Base-by-base conservation (phyloP, 2,329 filamentous ascomycete genomes). In the Aspergillus caelatus region DNA sequence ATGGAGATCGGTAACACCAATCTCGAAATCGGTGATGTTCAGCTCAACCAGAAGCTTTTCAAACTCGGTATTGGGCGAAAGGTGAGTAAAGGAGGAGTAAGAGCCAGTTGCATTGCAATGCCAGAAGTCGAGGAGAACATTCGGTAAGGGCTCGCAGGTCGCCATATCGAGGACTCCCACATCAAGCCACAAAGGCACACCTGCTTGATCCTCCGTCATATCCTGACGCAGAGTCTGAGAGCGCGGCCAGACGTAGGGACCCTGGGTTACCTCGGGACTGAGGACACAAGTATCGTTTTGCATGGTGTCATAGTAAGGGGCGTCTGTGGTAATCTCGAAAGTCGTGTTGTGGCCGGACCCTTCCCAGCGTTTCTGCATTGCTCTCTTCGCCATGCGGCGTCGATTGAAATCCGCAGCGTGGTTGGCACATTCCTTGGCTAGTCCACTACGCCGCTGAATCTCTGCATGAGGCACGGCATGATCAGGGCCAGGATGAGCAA, bases 91-190 rank as follows among this genome's bases (percentile, higher is more conserved):
- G 1, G 45, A 56, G n/a, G 65, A 77, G 70, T 82, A 82, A 9
- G 68, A 71, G 12, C 80, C 80, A 0, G 77, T 81, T 26, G 78
- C 73, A 65, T 82, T 82, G 72, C 78, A 81, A 53, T 79, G 74
- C 80, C 80, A 82, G 46, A 81, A 73, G 64, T 81, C 79, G 60
- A 81, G 67, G 11, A 79, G 65, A 10, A 77, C 72, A 19, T 72
- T 68, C 1, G 71, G 69, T 1, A 77, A 68, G 4, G 79, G 74
- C 62, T 76, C 70, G 69, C 80, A 82, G 14, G 78, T 80, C 16
- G 72, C 72, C 61, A 81, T 74, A 66, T 82, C 78, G 48, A 82
- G 68, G 52, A 81, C 78, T 36, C 79, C 77, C 1, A 82, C 52
- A 46, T 82, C 80, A 19, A 82, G 66, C 66, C 78, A 77, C 43